Evolutionary conservation across 2,329 filamentous ascomycete species (phyloP), one percentile per base, ranked within the genome.

Genomic region (Calonectria hongkongensis): DNA sequence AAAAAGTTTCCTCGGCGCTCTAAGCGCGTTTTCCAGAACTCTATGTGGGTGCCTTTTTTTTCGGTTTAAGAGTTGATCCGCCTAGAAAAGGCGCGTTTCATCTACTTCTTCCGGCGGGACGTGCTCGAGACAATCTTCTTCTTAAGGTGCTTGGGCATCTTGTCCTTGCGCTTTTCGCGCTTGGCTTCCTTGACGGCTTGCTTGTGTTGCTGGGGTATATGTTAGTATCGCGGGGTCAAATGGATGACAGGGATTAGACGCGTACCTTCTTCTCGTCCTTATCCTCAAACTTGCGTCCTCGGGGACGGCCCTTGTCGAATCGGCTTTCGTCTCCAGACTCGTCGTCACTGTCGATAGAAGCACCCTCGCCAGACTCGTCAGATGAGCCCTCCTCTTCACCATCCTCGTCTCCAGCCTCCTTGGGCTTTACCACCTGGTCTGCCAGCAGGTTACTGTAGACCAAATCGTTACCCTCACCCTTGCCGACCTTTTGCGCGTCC

Each of bases 131-230:
- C 91, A 71, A 98, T 85, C 82, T 94, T 94, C 88, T 98, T 98
- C 90, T 99, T 99, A 41, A 98, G 77, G 82, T 97, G 92, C 86
- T 99, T 99, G 0, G 97, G 96, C 86, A 99, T 98, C 88, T 99
- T 99, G 4, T 94, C 94, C 84, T 96, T 95, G 73, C 97, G 89
- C 87, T 97, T 95, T 84, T 98, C 96, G 43, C 95, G 92, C 87
- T 98, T 98, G 80, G 96, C 96, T 81, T 98, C 96, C 86, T 98
- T 99, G 78, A 98, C 94, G 1, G 94, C 93, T 82, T 92, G 91
- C 84, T 99, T 99, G 84, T 98, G 97, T 76, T 83, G 82, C 87
- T 89, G 69, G 25, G 36, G 16, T 13, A 54, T 13, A 54, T 74
- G 80, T 84, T 66, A 81, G 81, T 74, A 30, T 8, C 8, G 7